These are phyloP conservation scores for Colletotrichum plurivorum DNA, from an alignment of 2,329 filamentous ascomycete species.

Conservation along the genomic window DNA sequence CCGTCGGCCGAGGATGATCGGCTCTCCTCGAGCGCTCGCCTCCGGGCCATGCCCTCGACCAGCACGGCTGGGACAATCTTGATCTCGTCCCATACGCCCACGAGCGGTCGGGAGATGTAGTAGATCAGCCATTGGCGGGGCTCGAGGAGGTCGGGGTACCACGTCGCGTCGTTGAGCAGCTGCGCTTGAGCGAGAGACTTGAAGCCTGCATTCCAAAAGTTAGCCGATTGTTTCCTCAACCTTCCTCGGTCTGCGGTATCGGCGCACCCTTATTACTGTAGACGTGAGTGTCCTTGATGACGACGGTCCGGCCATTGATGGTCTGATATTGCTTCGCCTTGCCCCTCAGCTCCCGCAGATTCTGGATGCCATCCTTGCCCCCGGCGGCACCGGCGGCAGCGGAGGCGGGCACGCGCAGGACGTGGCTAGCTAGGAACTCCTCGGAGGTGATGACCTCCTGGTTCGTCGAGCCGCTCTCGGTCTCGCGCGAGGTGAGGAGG, in stretches of 20 bases:
- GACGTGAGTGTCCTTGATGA: slow-evolving; percentile 92
- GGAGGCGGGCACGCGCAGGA: slow-evolving; percentile 80
- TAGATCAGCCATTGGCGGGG: slow-evolving; percentile 96
- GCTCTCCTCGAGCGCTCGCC: slow-evolving; percentile 54
- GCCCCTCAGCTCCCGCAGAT: slow-evolving; percentile 86
- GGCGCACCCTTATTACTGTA: slow-evolving; percentile 94
- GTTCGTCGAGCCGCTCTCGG: slow-evolving; percentile 83
- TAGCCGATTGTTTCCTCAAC: background rate
- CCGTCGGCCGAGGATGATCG: slow-evolving; percentile 54
- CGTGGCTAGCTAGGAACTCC: slow-evolving; percentile 97
- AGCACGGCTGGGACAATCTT: slow-evolving; percentile 78
- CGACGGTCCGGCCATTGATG: slow-evolving; percentile 90
- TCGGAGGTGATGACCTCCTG: slow-evolving; percentile 88
- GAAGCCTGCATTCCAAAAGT: slow-evolving; percentile 75
- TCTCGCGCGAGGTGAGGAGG: slow-evolving; percentile 88
- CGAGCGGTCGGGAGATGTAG: slow-evolving; percentile 90
- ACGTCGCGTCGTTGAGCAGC: slow-evolving; percentile 85
- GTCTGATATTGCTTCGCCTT: slow-evolving; percentile 97
- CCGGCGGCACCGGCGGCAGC: slow-evolving; percentile 61
- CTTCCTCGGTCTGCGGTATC: background rate
- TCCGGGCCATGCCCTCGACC: slow-evolving; percentile 59
- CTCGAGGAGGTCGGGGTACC: slow-evolving; percentile 91
- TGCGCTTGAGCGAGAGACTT: slow-evolving; percentile 92
- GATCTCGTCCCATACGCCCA: slow-evolving; percentile 85
- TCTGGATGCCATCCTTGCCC: slow-evolving; percentile 71